Evolutionary conservation across 176 grass and related monocot species (phyloP), one percentile per base, ranked within the genome.

Genomic region (Paspalum notatum): DNA sequence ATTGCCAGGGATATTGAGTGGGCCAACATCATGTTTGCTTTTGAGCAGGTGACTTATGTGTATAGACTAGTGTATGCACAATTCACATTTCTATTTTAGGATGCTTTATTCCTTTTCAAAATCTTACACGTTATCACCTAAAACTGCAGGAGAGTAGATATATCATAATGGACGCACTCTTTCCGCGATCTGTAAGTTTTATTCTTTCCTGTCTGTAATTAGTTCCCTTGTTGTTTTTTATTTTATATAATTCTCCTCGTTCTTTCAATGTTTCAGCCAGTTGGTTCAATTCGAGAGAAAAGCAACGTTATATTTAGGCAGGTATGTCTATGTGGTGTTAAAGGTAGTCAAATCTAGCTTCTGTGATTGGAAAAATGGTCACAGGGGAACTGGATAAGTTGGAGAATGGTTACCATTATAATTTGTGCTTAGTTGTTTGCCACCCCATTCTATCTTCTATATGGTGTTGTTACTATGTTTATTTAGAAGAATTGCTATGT

Each of bases 1-100:
- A 89, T 98, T 51, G 91, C 88, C 55, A 91, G 96, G 86, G 96
- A 99, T 74, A 89, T 99, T 41, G 96, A 99, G 68, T 99, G 96
- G 96, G 96, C 90, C 46, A 99, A 86, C 75, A 87, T 99, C 38
- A 73, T 93, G 82, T 85, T 99, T 73, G 65, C 96, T 79, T 99
- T 99, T 8, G 96, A 98, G 80, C 96, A 98, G 96, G 92, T 98
- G 74, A 91, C 65, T 53, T 86, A 62, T 83, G 12, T 87, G 11
- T 79, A 13, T 39, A 60, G 37, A n/a, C 27, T 6, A 74, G 22
- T 84, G 6, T n/a, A 77, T 40, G 3, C 17, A 8, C 62, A 71
- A 37, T 6, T 64, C n/a, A 74, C 20, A 4, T 78, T 65, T n/a
- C 59, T 66, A 49, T 32, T 64, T 45, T 53, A 67, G 44, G 55